These are phyloP conservation scores for Apophysomyces elegans DNA, from an alignment of 371 early-diverging fungal genomes.

Conservation along the genomic window DNA sequence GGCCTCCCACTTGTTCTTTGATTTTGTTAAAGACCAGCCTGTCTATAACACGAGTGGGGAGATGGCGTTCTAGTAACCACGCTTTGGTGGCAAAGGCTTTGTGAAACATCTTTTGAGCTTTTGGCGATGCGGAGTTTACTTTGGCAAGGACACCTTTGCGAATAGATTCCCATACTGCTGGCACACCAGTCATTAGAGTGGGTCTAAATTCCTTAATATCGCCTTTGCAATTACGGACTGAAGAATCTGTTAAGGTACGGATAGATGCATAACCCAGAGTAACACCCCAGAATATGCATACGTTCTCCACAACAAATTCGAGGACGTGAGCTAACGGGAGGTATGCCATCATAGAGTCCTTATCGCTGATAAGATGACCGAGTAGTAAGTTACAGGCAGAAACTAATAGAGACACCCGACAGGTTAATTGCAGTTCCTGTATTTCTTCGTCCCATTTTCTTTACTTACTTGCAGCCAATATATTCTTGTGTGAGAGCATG, in stretches of 20 bases:
- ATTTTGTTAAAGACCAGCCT: constrained; percentile 90
- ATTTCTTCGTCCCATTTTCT: background rate
- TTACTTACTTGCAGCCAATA: constrained; percentile 73
- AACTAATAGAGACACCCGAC: constrained; percentile 37
- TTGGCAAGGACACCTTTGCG: constrained; percentile 84
- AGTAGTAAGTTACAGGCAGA: constrained; percentile 61
- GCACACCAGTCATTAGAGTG: constrained; percentile 92
- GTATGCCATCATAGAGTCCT: constrained; percentile 84
- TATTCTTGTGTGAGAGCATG: constrained; percentile 82
- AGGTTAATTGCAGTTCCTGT: background rate
- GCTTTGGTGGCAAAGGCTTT: constrained; percentile 79
- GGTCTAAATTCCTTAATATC: constrained; percentile 95
- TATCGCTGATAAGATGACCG: constrained; percentile 48
- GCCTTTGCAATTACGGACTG: constrained; percentile 91
- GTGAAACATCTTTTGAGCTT: constrained; percentile 76
- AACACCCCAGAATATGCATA: constrained; percentile 76
- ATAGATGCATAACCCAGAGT: constrained; percentile 89
- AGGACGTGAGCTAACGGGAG: constrained; percentile 95
- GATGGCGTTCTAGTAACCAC: constrained; percentile 64
- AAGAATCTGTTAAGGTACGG: constrained; percentile 88
- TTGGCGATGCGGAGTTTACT: constrained; percentile 64
- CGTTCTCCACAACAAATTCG: constrained; percentile 83
- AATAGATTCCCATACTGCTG: constrained; percentile 93
- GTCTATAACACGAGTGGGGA: constrained; percentile 81
- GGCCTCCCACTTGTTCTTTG: constrained; percentile 90